Conservation (phyloP, 2,329 filamentous ascomycete species). For the Byssoonygena ceratinophila region DNA sequence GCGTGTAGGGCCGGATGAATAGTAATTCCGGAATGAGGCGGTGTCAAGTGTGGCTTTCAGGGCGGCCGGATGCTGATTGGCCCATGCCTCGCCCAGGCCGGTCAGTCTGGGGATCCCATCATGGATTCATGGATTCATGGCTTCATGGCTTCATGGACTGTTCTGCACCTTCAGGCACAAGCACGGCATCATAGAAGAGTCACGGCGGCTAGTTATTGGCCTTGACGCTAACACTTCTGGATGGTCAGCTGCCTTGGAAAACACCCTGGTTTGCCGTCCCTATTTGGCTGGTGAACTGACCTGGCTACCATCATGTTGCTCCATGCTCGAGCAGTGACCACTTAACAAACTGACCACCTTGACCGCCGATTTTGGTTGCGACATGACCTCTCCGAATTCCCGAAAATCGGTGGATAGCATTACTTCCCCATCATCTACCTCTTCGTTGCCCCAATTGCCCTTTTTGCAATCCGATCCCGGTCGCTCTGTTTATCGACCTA, state of each 20-base stretch:
- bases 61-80: background rate
- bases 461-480: slow-evolving; percentile 30
- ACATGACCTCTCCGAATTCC: slow-evolving; percentile 52
- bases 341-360: slow-evolving; percentile 7
- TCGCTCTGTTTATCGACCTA: slow-evolving; percentile 25
- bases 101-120: too few relatives aligned
- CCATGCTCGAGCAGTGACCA: slow-evolving; percentile 2
- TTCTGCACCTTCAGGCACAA: background rate
- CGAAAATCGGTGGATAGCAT: slow-evolving; percentile 58
- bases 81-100: background rate
- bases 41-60: slow-evolving; percentile 2
- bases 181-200: background rate
- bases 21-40: background rate
- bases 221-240: too few relatives aligned
- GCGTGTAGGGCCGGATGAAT: slow-evolving; percentile 10
- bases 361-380: slow-evolving; percentile 26
- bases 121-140: too few relatives aligned
- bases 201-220: background rate
- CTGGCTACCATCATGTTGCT: slow-evolving; percentile 6
- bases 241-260: too few relatives aligned
- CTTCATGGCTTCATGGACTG: too few relatives aligned
- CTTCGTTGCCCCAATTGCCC: slow-evolving; percentile 41
- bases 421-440: slow-evolving; percentile 44
- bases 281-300: background rate
- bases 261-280: background rate